Percentiles rank a stretch among this genome's conserved stretches.
phyloP scores from a whole-genome alignment of 129 eudicot genomes.

The Escallonia rubra region DNA sequence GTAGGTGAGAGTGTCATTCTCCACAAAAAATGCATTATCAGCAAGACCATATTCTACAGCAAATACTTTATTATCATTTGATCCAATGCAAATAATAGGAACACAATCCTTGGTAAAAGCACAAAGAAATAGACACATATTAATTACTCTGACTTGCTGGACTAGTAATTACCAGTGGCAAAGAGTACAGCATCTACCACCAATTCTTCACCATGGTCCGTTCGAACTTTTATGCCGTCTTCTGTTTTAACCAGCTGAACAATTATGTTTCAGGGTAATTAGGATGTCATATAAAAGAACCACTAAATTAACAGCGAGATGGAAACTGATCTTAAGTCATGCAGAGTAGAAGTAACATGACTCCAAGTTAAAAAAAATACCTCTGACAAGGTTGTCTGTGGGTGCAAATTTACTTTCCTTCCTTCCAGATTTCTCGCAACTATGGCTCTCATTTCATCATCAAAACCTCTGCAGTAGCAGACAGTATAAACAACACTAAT shows the following conservation, averaged over 20 bases:
- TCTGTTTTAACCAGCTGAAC: constrained; percentile 79
- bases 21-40: too few relatives aligned
- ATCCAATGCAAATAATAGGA: background rate
- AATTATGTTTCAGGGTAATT: background rate
- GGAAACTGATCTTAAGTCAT: background rate
- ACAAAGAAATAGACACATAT: background rate
- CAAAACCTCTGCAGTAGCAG: constrained; percentile 74
- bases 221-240: constrained; percentile 75
- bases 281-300: background rate
- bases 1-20: background rate
- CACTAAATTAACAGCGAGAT: background rate
- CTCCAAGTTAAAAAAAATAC: constrained; percentile 19
- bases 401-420: constrained; percentile 82
- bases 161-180: constrained; percentile 76
- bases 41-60: too few relatives aligned
- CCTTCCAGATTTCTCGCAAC: constrained; percentile 98
- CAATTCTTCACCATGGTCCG: constrained; percentile 92
- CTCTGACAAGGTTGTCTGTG: constrained; percentile 62
- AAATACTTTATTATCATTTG: background rate
- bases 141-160: background rate
- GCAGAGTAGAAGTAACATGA: constrained; percentile 2
- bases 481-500: background rate
- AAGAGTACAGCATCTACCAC: constrained; percentile 93
- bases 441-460: constrained; percentile 95
- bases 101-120: background rate